Evolutionary conservation across 73 alveolate genomes (phyloP), one percentile per base, ranked within the genome.

Genomic region (Paraurostyla sp.): DNA sequence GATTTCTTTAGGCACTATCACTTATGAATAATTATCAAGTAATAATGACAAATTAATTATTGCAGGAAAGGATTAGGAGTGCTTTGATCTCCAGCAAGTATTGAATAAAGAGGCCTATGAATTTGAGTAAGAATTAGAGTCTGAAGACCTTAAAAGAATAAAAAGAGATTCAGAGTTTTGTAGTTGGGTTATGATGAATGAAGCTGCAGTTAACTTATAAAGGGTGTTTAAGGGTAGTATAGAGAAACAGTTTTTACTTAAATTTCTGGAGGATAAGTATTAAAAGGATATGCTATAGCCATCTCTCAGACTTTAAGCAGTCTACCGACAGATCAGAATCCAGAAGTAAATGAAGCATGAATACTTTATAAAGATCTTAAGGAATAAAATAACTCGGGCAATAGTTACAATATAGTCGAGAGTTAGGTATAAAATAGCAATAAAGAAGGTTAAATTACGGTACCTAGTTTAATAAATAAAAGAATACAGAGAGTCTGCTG

Each of bases 231-330:
- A 51, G 62, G 80, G 89, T 1, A 1, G 40, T 0, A 0, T 52
- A 7, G 89, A 78, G 32, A 78, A 54, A 78, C 62, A 78, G n/a
- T 54, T 51, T 27, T 42, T 78, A 7, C 62, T 51, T 1, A 78
- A 51, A 23, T 43, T 78, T 43, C 76, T 78, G 0, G 80, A 78
- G n/a, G 78, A 78, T 0, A 52, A 78, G 30, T 78, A 78, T 49
- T 36, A 23, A 7, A 78, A 46, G 33, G 76, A 36, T 27, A 78
- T 78, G 89, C 11, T 48, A 33, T 46, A 50, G 25, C 60, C 76
- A 15, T 36, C 89, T 23, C 62, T 49, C 16, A 43, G 32, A 23
- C 50, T 78, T n/a, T 78, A 78, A 41, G 38, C 80, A 25, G 52
- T 54, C 6, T 78, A 51, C 40, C 11, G 78, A 18, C 30, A 78